Evolutionary conservation across 2,329 filamentous ascomycete species (phyloP), one percentile per base, ranked within the genome.

Genomic region (Penicillium sclerotigenum): DNA sequence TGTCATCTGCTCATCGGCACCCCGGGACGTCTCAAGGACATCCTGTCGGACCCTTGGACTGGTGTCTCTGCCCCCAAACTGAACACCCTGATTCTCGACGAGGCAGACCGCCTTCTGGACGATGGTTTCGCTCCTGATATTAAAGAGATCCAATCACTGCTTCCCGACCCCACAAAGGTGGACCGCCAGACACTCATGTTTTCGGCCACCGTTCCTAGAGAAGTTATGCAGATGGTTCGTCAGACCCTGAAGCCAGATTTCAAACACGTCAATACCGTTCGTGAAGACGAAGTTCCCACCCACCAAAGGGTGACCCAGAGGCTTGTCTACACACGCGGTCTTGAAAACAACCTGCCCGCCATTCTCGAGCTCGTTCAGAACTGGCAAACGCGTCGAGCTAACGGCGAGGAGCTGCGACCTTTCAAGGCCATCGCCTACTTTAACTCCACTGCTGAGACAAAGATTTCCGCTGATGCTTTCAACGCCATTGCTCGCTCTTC

Each of bases 351-450:
- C 40, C 80, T 90, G 58, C 91, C 94, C 16, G 76, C 87, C 2
- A 72, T 97, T 20, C 80, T 94, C 52, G 92, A 97, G 73, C 81
- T 97, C 49, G 78, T 87, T 45, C 77, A 86, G 52, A 81, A 82
- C 34, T 85, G 88, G 64, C 72, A 80, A n/a, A 64, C 79, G 29
- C 75, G 77, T 24, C 71, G 76, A 20, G 65, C 64, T 38, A 47
- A 65, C 16, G 71, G 75, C 49, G 71, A 58, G 54, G 75, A 64
- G 64, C 72, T 60, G 68, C 73, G 59, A 75, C 89, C 90, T 0
- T 97, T 97, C 83, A 99, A 99, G 81, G 90, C 91, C n/a, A 95
- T 99, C 58, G 79, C 96, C 40, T 99, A 96, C 77, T 88, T 93
- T 72, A 89, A 89, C 66, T 90, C 88, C 22, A 95, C 89, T 0